Evolutionary conservation across 2,329 filamentous ascomycete genomes (phyloP).

Genomic region (Phialophora tarda): DNA sequence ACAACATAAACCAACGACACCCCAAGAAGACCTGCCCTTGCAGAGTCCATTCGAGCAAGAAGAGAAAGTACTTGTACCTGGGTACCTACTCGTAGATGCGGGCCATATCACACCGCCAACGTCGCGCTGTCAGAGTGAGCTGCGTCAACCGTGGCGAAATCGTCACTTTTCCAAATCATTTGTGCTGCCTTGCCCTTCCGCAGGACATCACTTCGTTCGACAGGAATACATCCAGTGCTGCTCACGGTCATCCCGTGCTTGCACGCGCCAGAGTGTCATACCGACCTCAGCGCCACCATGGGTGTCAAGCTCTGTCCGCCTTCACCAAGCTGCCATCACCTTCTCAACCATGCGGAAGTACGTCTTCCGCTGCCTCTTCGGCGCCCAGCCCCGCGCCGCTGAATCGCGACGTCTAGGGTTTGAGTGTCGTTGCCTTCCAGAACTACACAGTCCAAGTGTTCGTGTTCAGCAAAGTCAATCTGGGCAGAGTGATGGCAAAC

Average conservation of each 20-base stretch:
- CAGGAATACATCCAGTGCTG: neutral
- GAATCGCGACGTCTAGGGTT: neutral
- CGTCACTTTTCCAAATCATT: no score
- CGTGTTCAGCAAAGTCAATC: neutral
- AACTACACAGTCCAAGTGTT: neutral
- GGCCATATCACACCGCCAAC: neutral
- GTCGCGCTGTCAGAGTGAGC: neutral
- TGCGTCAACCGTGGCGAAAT: neutral
- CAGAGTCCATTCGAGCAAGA: neutral
- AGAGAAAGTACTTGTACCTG: neutral
- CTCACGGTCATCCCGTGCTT: neutral
- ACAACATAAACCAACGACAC: constrained; percentile 4
- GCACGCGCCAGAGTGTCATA: neutral
- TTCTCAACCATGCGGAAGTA: neutral
- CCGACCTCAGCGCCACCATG: neutral
- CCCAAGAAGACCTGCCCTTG: neutral
- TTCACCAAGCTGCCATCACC: no score
- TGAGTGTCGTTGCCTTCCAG: neutral
- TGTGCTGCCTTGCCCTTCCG: neutral
- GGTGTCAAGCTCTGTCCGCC: neutral
- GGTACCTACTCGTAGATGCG: no score
- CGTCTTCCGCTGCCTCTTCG: neutral
- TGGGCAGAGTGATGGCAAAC: no score
- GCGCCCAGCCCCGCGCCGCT: neutral
- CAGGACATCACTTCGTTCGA: neutral